These are phyloP conservation scores for Teratosphaeriaceae sp. DNA, from an alignment of 2,329 filamentous ascomycete species.

Conservation along the genomic window DNA sequence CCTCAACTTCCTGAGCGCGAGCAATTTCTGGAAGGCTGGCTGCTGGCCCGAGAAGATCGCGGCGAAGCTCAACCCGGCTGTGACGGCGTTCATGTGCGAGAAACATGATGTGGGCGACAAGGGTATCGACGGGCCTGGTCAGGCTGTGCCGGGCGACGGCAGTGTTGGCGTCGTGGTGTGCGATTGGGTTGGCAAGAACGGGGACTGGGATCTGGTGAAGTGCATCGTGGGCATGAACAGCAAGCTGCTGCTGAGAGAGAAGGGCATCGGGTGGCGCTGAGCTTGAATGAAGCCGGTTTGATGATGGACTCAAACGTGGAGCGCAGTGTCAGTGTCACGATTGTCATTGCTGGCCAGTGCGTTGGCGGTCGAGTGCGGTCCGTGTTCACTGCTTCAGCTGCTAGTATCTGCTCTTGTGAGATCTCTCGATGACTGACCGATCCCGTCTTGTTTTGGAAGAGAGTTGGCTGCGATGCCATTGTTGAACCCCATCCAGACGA, in stretches of 20 bases:
- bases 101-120: constrained; percentile 39
- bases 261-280: constrained; percentile 10
- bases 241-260: constrained; percentile 17
- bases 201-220: constrained; percentile 84
- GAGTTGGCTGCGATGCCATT: too few species aligned
- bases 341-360: too few species aligned
- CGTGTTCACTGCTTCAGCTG: too few species aligned
- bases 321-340: too few species aligned
- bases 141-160: constrained; percentile 39
- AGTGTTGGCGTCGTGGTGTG: constrained; percentile 83
- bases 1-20: constrained; percentile 84
- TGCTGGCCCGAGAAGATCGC: constrained; percentile 96
- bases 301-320: too few species aligned
- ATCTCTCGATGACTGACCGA: too few species aligned
- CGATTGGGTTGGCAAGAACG: constrained; percentile 83
- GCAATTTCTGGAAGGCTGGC: constrained; percentile 86
- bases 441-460: too few species aligned
- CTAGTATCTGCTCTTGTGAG: too few species aligned
- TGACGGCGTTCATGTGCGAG: constrained; percentile 52
- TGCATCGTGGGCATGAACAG: constrained; percentile 86
- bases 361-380: too few species aligned
- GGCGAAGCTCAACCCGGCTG: constrained; percentile 74
- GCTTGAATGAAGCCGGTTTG: too few species aligned
- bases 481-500: too few species aligned
- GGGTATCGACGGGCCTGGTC: constrained; percentile 19